Evolutionary conservation across 2,329 filamentous ascomycete genomes (phyloP), one percentile per base, ranked within the genome.

Genomic region (Scedosporium boydii): DNA sequence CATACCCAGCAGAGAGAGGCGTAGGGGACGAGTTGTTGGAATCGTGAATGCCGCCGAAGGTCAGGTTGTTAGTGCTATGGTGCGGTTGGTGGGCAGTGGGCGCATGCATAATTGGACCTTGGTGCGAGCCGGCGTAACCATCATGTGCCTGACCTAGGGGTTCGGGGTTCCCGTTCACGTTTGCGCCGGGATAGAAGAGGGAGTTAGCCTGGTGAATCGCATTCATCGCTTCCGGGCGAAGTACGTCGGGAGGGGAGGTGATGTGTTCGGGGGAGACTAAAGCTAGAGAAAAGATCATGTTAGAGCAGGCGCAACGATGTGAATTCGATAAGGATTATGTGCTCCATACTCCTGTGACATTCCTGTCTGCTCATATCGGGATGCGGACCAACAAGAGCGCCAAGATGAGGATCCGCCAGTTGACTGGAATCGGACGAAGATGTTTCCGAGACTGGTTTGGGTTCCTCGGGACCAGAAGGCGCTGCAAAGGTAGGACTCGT

Each of bases 21-120:
- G 76, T 81, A 1, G 85, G 85, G 4, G 85, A 87, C 0, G 84
- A 82, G 61, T 77, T 80, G 67, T 82, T 80, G 12, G 85, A 87
- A 18, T 78, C 80, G 38, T 78, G 73, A 64, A 82, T 81, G 6
- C 75, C 76, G 41, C 82, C 82, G 67, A 87, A 86, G 65, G 85
- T 77, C 60, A 86, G 73, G 69, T 79, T 85, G 44, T 81, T 77
- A 63, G 80, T 80, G 69, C 81, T 86, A 14, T 77, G 78, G 61
- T 82, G 83, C 2, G 60, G 60, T 7, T 62, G 60, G 18, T 62
- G 59, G 21, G 38, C 10, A 7, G 34, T 16, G 9, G 29, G 58
- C 6, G 58, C 9, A 38, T 48, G 42, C 55, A 58, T 58, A 23
- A 58, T 58, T 27, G 29, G 12, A 9, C 46, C 29, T 16, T 46